Conservation (phyloP, 2,329 filamentous ascomycete species). For the Pseudofabraea citricarpa region DNA sequence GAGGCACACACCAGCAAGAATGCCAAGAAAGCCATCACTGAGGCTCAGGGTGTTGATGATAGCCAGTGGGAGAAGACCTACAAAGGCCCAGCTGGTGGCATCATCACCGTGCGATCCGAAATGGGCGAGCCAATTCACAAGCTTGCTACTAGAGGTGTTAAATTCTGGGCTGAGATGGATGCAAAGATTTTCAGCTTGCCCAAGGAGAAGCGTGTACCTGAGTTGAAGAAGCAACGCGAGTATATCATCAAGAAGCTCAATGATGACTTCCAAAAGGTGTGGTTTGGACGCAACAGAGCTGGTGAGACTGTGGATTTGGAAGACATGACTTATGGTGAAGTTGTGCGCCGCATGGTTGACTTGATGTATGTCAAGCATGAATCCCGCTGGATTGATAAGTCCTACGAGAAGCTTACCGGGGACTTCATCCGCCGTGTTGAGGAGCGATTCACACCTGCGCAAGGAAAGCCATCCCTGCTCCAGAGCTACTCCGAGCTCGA, state of each 20-base stretch:
- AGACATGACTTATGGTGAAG: slow-evolving; percentile 92
- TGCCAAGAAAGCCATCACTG: slow-evolving; percentile 86
- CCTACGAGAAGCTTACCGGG: slow-evolving; percentile 76
- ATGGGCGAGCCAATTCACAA: slow-evolving; percentile 99
- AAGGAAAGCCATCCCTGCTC: slow-evolving; percentile 73
- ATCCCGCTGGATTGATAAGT: slow-evolving; percentile 84
- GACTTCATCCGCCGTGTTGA: slow-evolving; percentile 97
- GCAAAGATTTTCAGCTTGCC: slow-evolving; percentile 95
- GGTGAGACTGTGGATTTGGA: slow-evolving; percentile 83
- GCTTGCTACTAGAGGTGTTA: slow-evolving; percentile 90
- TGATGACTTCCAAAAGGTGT: slow-evolving; percentile 94
- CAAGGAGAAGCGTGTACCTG: slow-evolving; percentile 81
- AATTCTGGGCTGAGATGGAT: slow-evolving; percentile 99
- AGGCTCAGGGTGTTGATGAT: slow-evolving; percentile 79
- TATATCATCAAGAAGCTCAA: slow-evolving; percentile 96
- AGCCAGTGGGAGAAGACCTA: slow-evolving; percentile 88
- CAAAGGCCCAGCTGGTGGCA: slow-evolving; percentile 83
- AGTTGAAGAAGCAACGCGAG: slow-evolving; percentile 81
- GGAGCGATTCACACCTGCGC: slow-evolving; percentile 79
- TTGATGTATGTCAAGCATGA: slow-evolving; percentile 91
- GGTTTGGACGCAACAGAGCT: slow-evolving; percentile 83
- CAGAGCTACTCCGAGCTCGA: slow-evolving; percentile 88
- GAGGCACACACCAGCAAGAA: slow-evolving; percentile 84
- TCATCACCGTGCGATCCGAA: slow-evolving; percentile 95
- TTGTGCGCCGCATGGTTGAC: slow-evolving; percentile 81